These are phyloP conservation scores for Candida awuae DNA, from an alignment of 805 yeast species.

Conservation along the genomic window DNA sequence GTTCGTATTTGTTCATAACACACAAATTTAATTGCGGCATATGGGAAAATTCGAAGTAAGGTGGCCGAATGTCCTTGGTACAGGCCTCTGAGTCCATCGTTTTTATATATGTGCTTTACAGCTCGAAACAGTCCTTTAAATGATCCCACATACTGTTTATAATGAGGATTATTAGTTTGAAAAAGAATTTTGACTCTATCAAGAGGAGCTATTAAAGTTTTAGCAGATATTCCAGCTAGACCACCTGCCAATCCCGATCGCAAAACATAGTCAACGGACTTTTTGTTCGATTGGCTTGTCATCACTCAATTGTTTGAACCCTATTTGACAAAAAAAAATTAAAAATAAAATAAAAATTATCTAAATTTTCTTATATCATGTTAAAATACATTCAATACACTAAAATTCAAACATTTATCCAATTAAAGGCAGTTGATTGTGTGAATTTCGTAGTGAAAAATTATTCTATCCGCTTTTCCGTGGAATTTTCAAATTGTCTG, in stretches of 20 bases:
- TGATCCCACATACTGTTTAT: slow-evolving; percentile 70
- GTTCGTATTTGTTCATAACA: slow-evolving; percentile 90
- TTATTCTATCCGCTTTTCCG: too few species aligned
- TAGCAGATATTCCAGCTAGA: slow-evolving; percentile 91
- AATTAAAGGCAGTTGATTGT: too few species aligned
- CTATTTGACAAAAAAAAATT: neutral
- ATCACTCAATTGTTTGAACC: too few species aligned
- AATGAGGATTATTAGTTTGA: slow-evolving; percentile 92
- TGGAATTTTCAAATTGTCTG: too few species aligned
- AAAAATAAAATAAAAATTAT: slow-evolving; percentile 7
- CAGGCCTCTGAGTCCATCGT: slow-evolving; percentile 73
- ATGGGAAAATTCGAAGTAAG: slow-evolving; percentile 82
- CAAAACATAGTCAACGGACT: slow-evolving; percentile 66
- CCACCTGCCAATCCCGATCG: slow-evolving; percentile 93
- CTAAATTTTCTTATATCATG: too few species aligned
- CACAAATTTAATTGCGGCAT: slow-evolving; percentile 94
- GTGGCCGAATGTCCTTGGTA: slow-evolving; percentile 97
- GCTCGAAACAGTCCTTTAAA: slow-evolving; percentile 71
- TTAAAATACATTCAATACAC: too few species aligned
- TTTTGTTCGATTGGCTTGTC: slow-evolving; percentile 46
- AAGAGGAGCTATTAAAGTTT: slow-evolving; percentile 88
- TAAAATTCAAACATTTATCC: too few species aligned
- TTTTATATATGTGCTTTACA: slow-evolving; percentile 50
- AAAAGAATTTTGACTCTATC: slow-evolving; percentile 92
- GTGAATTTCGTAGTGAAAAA: too few species aligned